Percentiles rank a stretch among this genome's conserved stretches.
These are phyloP conservation scores for Pleoardoris graminearum DNA, from an alignment of 2,329 filamentous ascomycete species.

Conservation along the genomic window DNA sequence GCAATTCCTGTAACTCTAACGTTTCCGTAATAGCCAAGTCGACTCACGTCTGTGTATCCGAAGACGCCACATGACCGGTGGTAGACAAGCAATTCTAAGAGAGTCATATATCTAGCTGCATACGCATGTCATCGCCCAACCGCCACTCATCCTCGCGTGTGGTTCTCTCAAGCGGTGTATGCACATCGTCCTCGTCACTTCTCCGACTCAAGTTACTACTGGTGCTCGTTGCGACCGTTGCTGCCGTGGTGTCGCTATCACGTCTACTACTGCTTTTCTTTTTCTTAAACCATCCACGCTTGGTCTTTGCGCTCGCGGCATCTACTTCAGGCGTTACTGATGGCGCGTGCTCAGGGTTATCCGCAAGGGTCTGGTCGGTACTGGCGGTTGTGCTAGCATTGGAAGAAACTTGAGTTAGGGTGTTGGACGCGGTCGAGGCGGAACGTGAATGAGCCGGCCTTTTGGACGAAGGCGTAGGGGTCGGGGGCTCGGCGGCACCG, in stretches of 20 bases:
- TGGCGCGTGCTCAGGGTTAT: conserved; percentile 31
- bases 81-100: not conserved
- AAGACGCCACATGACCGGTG: not conserved
- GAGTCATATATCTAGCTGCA: conserved; percentile 71
- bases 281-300: conserved; percentile 45
- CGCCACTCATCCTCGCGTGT: conserved; percentile 68
- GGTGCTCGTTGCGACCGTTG: conserved; percentile 33
- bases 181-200: conserved; percentile 54
- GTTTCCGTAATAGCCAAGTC: too few relatives aligned
- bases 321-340: conserved; percentile 34
- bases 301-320: conserved; percentile 38
- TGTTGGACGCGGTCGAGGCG: not conserved
- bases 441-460: not conserved
- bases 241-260: conserved; percentile 37
- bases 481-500: conserved; percentile 26
- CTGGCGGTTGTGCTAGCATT: conserved; percentile 25
- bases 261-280: conserved; percentile 30
- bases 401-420: conserved; percentile 2
- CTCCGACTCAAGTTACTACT: conserved; percentile 37
- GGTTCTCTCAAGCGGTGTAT: conserved; percentile 54
- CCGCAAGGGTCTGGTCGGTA: conserved; percentile 30
- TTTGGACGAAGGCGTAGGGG: conserved; percentile 9
- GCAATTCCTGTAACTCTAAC: too few relatives aligned
- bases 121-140: conserved; percentile 79
- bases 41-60: not conserved